Conservation (phyloP, 495 filamentous ascomycete species). For the Aspergillus panamensis region DNA sequence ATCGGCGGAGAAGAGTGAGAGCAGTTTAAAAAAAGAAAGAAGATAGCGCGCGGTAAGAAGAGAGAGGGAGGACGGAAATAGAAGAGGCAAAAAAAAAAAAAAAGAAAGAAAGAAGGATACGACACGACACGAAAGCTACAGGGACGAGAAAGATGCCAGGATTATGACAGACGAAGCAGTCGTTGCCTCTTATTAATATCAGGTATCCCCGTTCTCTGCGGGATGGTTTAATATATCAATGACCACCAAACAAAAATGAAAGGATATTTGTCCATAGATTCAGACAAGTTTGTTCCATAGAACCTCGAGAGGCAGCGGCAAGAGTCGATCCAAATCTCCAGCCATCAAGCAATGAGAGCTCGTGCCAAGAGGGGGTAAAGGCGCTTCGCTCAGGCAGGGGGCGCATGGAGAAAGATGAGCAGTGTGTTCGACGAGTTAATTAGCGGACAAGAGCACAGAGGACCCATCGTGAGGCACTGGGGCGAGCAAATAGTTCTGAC, state of each 20-base stretch:
- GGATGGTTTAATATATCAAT: neutral
- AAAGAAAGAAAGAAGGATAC: neutral
- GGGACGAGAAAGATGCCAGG: neutral
- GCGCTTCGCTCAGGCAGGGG: conserved; percentile 21
- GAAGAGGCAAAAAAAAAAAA: too few species aligned
- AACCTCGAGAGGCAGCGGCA: conserved; percentile 20
- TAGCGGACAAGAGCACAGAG: conserved; percentile 37
- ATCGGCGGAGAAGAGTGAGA: conserved; percentile 15
- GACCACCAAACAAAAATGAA: neutral
- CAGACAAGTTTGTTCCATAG: conserved; percentile 13
- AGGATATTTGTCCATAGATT: conserved; percentile 14
- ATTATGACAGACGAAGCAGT: neutral
- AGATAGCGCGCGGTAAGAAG: neutral
- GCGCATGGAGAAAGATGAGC: conserved; percentile 14
- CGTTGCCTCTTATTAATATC: neutral
- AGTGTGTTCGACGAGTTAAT: conserved; percentile 25
- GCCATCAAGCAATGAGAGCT: conserved; percentile 36
- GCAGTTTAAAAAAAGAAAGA: neutral
- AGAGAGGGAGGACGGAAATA: neutral
- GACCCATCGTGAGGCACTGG: conserved; percentile 18
- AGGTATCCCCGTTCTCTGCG: conserved; percentile 8
- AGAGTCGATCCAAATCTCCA: conserved; percentile 37
- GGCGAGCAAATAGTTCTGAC: conserved; percentile 24
- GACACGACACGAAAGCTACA: neutral
- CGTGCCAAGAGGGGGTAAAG: conserved; percentile 23